Base-by-base conservation (phyloP, 2,329 filamentous ascomycete species). In the Chalaropsis ovoidea region DNA sequence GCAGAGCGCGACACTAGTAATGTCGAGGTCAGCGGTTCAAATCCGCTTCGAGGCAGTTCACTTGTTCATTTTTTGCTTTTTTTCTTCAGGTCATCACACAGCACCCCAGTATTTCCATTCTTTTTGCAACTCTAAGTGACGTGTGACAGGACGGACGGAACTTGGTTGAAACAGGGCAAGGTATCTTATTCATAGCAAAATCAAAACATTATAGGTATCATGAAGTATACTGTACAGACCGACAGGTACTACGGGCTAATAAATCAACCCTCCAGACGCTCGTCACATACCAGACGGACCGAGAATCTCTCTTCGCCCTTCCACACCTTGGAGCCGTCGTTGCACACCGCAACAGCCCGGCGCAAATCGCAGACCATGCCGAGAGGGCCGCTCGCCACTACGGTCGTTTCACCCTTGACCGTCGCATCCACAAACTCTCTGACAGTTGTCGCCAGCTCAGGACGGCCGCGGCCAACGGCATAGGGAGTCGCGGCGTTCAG, bases 311-410 rank as follows among this genome's bases (percentile, higher is more conserved):
- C 79, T 24, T 85, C 77, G 0, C 83, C 82, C 64, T 73, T 80
- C 83, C 82, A 86, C 10, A 86, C 82, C 69, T 76, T 79, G 0
- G 71, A 69, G 0, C 77, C 80, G 7, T 77, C 77, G 72, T 86
- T 86, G 49, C 77, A 78, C 7, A 69, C 70, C 1, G 83, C 82
- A 3, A 86, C 82, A 1, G 78, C 78, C 3, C 68, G 72, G 31
- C 84, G 75, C 66, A 87, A 70, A 64, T 84, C 82, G n/a, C 76
- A 77, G 5, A 85, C 79, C 81, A 87, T 84, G 1, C 78, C 76
- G 0, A 78, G 77, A 1, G 85, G 85, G 0, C 85, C 84, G 69
- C 83, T 86, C 0, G 80, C 83, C 70, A 84, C 79, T 0, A 87
- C 82, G 0, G 77, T 76, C 0, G 82, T 84, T 13, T 79, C 73